Base-by-base conservation (phyloP, 208 protist species). In the Wallacemonas rigidus region DNA sequence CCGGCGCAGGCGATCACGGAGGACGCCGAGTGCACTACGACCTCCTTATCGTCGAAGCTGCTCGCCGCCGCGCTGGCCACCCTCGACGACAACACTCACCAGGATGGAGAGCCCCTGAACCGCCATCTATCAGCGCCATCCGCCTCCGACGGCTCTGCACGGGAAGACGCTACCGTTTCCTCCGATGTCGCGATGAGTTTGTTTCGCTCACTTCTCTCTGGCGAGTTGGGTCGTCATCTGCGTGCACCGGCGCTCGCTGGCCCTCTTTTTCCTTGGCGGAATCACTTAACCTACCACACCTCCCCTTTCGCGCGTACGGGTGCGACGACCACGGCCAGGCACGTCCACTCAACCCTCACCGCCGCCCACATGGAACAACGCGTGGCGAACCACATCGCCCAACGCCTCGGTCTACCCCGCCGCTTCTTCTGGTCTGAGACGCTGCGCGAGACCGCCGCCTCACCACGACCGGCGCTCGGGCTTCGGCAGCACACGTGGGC, bases 401-500 rank as follows among this genome's bases (percentile, higher is more conserved):
- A 40, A 4, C 71, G 74, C 4, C 62, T 88, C 17, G 63, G 71
- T 1, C 77, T 91, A 2, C 81, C 83, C 1, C 36, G 40, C 3
- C 86, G 86, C 36, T 88, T 91, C 47, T 69, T 67, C 2, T 91
- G 86, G 80, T 70, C 57, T 0, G 36, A n/a, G 45, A 26, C 26
- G 26, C 26, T 26, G 26, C 26, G 26, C 26, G 26, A 26, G 45
- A 50, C 6, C 45, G 0, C 12, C 8, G 45, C 45, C 8, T 50
- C 45, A 6, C 9, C 7, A 17, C 36, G 26, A 65, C 41, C 60
- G 4, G 60, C 43, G n/a, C 60, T 65, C 40, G 60, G 60, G 6
- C n/a, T 65, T 11, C 60, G 39, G 40, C 43, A 41, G 11, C 60
- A 65, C 60, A 65, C 60, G 40, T 65, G 60, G 60, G 50, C 60